Base-by-base conservation (phyloP, 768 basidiomycete species). In the Suillus luteus region DNA sequence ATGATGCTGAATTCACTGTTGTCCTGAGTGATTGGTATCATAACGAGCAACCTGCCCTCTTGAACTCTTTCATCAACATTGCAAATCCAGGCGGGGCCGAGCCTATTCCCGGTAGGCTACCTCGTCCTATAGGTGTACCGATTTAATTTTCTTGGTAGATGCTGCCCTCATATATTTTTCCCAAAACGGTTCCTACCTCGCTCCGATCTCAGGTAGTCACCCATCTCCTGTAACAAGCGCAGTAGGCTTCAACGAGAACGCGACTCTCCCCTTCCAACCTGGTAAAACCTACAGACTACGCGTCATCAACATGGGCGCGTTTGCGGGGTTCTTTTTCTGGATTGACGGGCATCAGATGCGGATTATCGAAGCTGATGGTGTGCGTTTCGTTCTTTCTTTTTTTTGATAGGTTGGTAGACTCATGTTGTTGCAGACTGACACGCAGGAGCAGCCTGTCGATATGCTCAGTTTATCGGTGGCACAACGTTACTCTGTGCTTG, bases 1-100 rank as follows among this genome's bases (percentile, higher is more conserved):
- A 97, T 75, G 95, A 98, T 74, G 92, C 90, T 33, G 96, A 98
- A 68, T 95, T 86, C 77, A 96, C 92, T 22, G 80, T 99, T 67
- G 72, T 95, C 64, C 79, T 98, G 1, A 85, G 87, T 6, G 96
- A 98, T 74, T 99, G 96, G 96, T 98, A 98, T 72, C 94, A 97
- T 72, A 73, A 87, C 7, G 81, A 93, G 72, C 91, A 94, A 64
- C 55, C 76, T 1, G 79, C 75, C 10, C 83, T 96, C 40, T 58
- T 92, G 59, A 73, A 86, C 31, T 74, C 84, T 40, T 96, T 93
- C 75, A 77, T 95, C 72, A 89, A 75, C 71, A 81, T 86, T 48
- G 78, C 82, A 9, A 91, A 96, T 74, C 95, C 95, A 0, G 85
- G 83, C 27, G 95, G 95, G 22, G 87, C 88, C 0, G 95, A 98